phyloP scores from a whole-genome alignment of 768 basidiomycete genomes.

The Lactarius sp. region DNA sequence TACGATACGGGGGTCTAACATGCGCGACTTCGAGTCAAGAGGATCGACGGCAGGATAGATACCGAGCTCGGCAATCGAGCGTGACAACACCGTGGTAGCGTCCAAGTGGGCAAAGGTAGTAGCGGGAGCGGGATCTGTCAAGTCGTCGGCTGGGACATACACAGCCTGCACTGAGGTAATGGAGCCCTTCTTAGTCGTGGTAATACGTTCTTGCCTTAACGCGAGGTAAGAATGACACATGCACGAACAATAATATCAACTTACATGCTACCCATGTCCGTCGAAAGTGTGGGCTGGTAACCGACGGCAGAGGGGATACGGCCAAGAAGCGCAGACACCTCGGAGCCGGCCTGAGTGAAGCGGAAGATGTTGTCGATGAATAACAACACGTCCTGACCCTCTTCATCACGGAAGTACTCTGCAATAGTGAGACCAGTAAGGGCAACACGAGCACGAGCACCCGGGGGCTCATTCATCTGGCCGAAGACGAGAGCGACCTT shows the following conservation, averaged over 20 bases:
- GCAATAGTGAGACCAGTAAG: slow-evolving; percentile 99
- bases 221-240: slow-evolving; percentile 16
- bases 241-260: slow-evolving; percentile 31
- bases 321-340: slow-evolving; percentile 98
- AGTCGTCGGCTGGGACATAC: slow-evolving; percentile 99
- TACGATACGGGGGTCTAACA: slow-evolving; percentile 99
- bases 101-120: slow-evolving; percentile 99
- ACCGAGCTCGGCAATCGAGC: slow-evolving; percentile 97
- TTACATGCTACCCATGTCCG: slow-evolving; percentile 99
- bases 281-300: slow-evolving; percentile 99
- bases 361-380: slow-evolving; percentile 99
- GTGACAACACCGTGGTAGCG: slow-evolving; percentile 98
- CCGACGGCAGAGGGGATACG: slow-evolving; percentile 99
- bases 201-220: slow-evolving; percentile 95
- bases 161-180: slow-evolving; percentile 99
- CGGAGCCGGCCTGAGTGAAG: slow-evolving; percentile 99
- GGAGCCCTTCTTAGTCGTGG: slow-evolving; percentile 99
- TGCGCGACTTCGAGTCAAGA: slow-evolving; percentile 98
- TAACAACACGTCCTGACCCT: slow-evolving; percentile 99
- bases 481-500: slow-evolving; percentile 99
- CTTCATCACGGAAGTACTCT: slow-evolving; percentile 99
- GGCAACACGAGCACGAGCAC: slow-evolving; percentile 99
- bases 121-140: slow-evolving; percentile 99
- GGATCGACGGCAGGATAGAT: slow-evolving; percentile 99
- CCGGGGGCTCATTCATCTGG: slow-evolving; percentile 99